Evolutionary conservation across 495 filamentous ascomycete species (phyloP).

Genomic region (Podospora pseudoanserina): DNA sequence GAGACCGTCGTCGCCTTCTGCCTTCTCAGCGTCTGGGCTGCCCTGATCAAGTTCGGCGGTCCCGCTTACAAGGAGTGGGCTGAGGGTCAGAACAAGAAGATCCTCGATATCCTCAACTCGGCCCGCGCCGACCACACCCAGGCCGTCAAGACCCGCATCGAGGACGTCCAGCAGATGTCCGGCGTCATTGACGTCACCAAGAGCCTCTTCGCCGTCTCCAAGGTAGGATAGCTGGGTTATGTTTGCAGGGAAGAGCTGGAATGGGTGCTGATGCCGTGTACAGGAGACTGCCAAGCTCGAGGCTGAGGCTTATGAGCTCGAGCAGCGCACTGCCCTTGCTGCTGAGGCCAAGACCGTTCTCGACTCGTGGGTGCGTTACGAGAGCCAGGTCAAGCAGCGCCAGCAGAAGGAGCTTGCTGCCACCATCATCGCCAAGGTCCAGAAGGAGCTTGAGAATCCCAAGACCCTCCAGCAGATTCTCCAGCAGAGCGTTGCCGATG

Average conservation of each 20-base stretch:
- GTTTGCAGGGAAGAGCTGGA: not conserved
- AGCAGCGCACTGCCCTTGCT: slow-evolving; percentile 87
- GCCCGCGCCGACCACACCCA: slow-evolving; percentile 90
- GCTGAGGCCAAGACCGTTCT: slow-evolving; percentile 90
- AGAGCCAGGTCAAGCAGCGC: slow-evolving; percentile 95
- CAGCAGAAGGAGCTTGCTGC: slow-evolving; percentile 96
- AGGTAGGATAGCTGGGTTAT: slow-evolving; percentile 53
- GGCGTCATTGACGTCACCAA: slow-evolving; percentile 95
- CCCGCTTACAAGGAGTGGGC: slow-evolving; percentile 93
- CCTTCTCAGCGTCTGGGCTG: slow-evolving; percentile 83
- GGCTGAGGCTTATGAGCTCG: slow-evolving; percentile 91
- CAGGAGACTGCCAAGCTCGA: slow-evolving; percentile 97
- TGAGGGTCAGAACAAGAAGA: slow-evolving; percentile 76
- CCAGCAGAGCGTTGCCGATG: slow-evolving; percentile 88
- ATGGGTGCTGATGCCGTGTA: slow-evolving; percentile 19
- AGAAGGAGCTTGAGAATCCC: slow-evolving; percentile 97
- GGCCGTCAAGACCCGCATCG: slow-evolving; percentile 90
- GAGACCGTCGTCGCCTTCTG: slow-evolving; percentile 89
- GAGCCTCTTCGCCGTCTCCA: slow-evolving; percentile 94
- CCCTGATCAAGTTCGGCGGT: slow-evolving; percentile 84
- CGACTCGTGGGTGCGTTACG: slow-evolving; percentile 98
- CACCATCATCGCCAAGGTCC: slow-evolving; percentile 88
- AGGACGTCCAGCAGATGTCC: slow-evolving; percentile 86
- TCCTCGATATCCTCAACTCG: slow-evolving; percentile 87
- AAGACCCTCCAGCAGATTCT: slow-evolving; percentile 93